Conservation (phyloP, 345 rosid species). For the Acer negundo region DNA sequence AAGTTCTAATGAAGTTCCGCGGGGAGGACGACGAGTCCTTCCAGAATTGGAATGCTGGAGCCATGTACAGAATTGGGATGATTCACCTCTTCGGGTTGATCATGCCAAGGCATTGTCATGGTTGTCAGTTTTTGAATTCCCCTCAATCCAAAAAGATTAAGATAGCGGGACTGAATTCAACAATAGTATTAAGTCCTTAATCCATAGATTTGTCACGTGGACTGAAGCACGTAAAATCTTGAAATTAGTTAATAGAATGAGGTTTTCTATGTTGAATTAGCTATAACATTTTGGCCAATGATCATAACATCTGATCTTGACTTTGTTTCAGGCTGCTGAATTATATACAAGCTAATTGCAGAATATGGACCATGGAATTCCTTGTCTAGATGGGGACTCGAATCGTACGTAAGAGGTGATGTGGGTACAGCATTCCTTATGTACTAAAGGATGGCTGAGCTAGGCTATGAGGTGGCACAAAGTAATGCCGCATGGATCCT, state of each 20-base stretch:
- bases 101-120: constrained; percentile 82
- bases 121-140: constrained; percentile 39
- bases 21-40: constrained; percentile 99
- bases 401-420: constrained; percentile 91
- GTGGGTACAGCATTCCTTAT: constrained; percentile 83
- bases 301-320: not conserved
- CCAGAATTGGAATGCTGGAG: constrained; percentile 89
- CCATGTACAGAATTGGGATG: constrained; percentile 87
- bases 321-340: constrained; percentile 72
- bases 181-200: too few species aligned
- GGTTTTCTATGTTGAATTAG: too few species aligned
- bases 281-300: too few species aligned
- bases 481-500: constrained; percentile 99
- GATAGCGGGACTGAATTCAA: too few species aligned
- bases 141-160: too few species aligned
- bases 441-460: constrained; percentile 95
- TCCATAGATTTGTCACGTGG: too few species aligned
- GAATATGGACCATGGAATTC: constrained; percentile 99
- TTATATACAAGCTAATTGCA: constrained; percentile 91
- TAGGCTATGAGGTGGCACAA: constrained; percentile 96
- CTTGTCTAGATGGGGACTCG: constrained; percentile 97
- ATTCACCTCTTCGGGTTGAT: constrained; percentile 93
- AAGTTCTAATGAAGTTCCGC: constrained; percentile 76
- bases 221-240: too few species aligned
- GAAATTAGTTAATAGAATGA: too few species aligned